Evolutionary conservation across 371 early-diverging fungal genomes (phyloP).

Genomic region (Apophysomyces trapeziformis): DNA sequence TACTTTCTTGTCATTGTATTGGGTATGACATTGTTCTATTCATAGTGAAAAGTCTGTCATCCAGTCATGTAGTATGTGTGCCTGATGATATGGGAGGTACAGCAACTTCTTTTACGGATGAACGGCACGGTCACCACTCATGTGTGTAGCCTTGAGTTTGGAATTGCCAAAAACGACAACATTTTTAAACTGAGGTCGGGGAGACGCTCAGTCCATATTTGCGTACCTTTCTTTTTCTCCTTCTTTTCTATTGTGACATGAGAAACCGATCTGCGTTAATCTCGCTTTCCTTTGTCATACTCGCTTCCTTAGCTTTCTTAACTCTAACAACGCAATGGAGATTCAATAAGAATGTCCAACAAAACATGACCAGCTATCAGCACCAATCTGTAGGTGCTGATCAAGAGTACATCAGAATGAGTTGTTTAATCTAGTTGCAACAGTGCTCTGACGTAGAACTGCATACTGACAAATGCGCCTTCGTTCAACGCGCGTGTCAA

Average conservation of each 20-base stretch:
- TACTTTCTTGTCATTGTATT: too few relatives aligned
- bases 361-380: not conserved
- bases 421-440: not conserved
- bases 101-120: not conserved
- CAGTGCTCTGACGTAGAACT: constrained; percentile 43
- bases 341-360: not conserved
- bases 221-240: not conserved
- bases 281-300: not conserved
- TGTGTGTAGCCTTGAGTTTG: not conserved
- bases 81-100: not conserved
- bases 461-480: constrained; percentile 43
- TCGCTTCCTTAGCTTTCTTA: not conserved
- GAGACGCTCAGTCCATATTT: not conserved
- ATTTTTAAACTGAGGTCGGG: not conserved
- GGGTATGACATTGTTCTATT: too few relatives aligned
- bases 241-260: not conserved
- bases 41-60: too few relatives aligned
- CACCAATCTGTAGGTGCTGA: constrained; percentile 7
- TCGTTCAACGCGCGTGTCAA: constrained; percentile 38
- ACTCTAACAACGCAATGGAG: not conserved
- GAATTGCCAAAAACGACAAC: not conserved
- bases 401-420: not conserved
- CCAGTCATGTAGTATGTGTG: too few relatives aligned
- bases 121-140: constrained; percentile 7
- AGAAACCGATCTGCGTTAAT: not conserved